Base-by-base conservation (phyloP, 495 filamentous ascomycete species). In the Friedmanniomyces simplex region DNA sequence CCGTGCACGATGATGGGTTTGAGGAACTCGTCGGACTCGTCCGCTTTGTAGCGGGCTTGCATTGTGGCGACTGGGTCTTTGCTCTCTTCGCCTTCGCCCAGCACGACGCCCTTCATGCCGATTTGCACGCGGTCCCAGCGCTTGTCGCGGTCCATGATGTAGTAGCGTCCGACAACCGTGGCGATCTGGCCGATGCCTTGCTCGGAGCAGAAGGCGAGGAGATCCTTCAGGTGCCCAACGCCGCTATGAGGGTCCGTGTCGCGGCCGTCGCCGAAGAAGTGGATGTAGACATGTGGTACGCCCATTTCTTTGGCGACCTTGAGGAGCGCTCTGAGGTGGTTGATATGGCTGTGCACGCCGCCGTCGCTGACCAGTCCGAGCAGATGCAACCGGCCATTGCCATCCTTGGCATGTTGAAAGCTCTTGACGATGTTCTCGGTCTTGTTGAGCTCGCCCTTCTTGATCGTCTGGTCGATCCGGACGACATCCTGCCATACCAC, bases 101-200 rank as follows among this genome's bases (percentile, higher is more conserved):
- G 72, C 20, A 95, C 74, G 67, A 98, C 70, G 59, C 87, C 91
- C 72, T 91, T 90, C 70, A 98, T 69, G 55, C 86, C 94, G 65
- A 96, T 63, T 76, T 95, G 87, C 57, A 95, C 81, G 65, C 93
- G 80, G 68, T 98, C 91, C 93, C 93, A 98, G 70, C 93, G 82
- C 86, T 97, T 98, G 73, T 98, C 93, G 66, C 93, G 91, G 77
- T 98, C 93, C 93, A 98, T 98, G 68, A 89, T 89, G 69, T 88
- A 98, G 81, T 96, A 98, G 60, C 93, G 82, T 51, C 93, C 93
- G 37, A 97, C 91, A 28, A 95, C 82, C 21, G 93, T 96, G n/a
- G 87, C 91, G 61, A 97, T 80, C 67, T 91, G 74, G 65, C 93
- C 91, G 61, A 84, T 70, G 26, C 89, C 93, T 63, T 95, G 79